Conservation (phyloP, 139 green algal genomes). For the Chlamydomonas applanata region DNA sequence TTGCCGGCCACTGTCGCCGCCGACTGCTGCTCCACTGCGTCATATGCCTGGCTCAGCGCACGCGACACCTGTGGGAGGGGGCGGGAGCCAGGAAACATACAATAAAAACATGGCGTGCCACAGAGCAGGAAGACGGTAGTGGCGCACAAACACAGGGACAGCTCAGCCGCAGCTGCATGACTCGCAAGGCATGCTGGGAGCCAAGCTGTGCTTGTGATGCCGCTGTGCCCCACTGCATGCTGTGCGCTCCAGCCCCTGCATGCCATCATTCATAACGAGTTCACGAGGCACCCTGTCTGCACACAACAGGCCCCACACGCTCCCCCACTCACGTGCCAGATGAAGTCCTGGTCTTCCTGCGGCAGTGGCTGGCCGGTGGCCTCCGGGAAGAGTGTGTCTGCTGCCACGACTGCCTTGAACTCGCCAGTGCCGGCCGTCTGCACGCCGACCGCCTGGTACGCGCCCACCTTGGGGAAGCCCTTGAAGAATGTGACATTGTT, state of each 20-base stretch:
- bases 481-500: conserved; percentile 49
- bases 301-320: not conserved
- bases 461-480: conserved; percentile 50
- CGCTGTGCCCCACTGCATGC: no score
- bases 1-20: not conserved
- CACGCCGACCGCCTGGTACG: conserved; percentile 30
- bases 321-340: conserved; percentile 33
- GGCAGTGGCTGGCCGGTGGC: conserved; percentile 47
- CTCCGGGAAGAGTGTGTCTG: conserved; percentile 59
- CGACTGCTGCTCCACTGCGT: conserved; percentile 20
- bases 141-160: no score
- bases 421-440: conserved; percentile 13
- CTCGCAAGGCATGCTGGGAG: no score
- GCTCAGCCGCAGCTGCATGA: no score
- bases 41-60: conserved; percentile 37
- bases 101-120: not conserved
- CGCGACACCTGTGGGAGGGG: conserved; percentile 20
- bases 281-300: not conserved
- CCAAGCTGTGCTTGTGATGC: no score
- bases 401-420: conserved; percentile 54
- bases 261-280: no score
- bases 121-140: not conserved
- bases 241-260: no score
- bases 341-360: conserved; percentile 46
- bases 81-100: not conserved